Conservation (phyloP, 148 eudicot species). For the Camellia lanceoleosa region DNA sequence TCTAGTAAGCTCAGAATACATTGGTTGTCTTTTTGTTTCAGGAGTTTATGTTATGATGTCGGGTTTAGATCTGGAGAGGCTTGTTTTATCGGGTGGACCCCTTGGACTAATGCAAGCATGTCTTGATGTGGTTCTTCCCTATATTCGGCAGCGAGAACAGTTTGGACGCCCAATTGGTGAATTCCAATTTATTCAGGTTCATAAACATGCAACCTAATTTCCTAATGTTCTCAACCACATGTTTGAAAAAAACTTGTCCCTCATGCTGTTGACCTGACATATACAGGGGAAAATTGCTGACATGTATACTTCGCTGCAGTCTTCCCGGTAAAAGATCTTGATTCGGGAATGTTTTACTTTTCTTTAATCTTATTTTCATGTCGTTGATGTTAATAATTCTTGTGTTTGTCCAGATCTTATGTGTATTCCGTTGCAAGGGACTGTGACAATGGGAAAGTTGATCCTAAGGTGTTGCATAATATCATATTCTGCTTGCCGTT, state of each 20-base stretch:
- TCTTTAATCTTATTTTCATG: not conserved
- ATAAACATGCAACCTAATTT: not conserved
- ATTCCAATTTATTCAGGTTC: conserved; percentile 95
- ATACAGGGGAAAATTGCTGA: conserved; percentile 96
- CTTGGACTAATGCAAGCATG: conserved; percentile 97
- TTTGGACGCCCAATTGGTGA: conserved; percentile 97
- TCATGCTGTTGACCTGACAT: conserved; percentile 11
- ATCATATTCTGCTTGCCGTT: conserved; percentile 13
- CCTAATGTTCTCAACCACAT: not conserved
- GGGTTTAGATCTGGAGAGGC: conserved; percentile 95
- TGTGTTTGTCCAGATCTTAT: conserved; percentile 61
- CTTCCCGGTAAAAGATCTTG: conserved; percentile 60
- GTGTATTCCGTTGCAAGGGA: conserved; percentile 95
- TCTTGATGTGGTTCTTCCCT: conserved; percentile 92
- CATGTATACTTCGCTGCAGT: conserved; percentile 93
- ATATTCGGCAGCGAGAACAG: conserved; percentile 85
- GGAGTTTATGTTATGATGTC: conserved; percentile 99
- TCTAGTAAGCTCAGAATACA: not conserved
- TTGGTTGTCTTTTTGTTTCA: conserved; percentile 23
- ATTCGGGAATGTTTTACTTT: not conserved
- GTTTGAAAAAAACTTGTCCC: not conserved
- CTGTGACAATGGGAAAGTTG: conserved; percentile 71
- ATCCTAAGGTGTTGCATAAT: conserved; percentile 59
- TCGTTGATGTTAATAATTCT: not conserved
- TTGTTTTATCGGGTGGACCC: conserved; percentile 89